A percentile compares a stretch with the other conserved stretches of the same genome.
These are phyloP conservation scores for Wickerhamiella australiensis DNA, from an alignment of 805 yeast genomes.

Conservation along the genomic window DNA sequence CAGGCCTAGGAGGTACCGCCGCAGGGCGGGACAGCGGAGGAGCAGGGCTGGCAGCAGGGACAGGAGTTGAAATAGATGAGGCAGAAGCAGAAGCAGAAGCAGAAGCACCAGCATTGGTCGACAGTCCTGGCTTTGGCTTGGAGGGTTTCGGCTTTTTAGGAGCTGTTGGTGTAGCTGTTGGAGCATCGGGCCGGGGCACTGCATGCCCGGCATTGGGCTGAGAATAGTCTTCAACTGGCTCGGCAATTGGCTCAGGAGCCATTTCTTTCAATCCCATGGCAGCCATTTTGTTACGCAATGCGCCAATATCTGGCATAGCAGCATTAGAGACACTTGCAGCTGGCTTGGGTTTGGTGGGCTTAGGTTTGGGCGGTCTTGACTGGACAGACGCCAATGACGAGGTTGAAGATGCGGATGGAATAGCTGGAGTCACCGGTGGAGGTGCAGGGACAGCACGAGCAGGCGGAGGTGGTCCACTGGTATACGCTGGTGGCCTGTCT, in stretches of 20 bases:
- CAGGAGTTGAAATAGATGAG: background rate
- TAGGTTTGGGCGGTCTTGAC: conserved; percentile 18
- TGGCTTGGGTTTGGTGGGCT: conserved; percentile 17
- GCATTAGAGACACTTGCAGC: background rate
- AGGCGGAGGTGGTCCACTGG: conserved; percentile 12
- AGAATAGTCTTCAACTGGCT: background rate
- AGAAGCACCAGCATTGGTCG: background rate
- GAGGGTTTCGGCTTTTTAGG: conserved; percentile 2
- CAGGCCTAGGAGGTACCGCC: conserved; percentile 10
- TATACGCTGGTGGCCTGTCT: conserved; percentile 13
- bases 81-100: conserved; percentile 2
- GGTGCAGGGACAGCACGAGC: conserved; percentile 17
- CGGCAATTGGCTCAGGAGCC: background rate
- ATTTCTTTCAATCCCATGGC: conserved; percentile 5
- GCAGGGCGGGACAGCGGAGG: background rate
- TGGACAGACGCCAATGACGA: background rate
- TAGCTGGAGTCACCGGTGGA: conserved; percentile 17
- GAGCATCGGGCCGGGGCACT: background rate
- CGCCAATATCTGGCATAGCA: conserved; percentile 5
- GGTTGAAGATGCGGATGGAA: background rate
- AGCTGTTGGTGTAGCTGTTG: background rate
- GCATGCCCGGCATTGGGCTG: background rate
- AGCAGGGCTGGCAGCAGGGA: too few species aligned
- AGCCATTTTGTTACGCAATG: conserved; percentile 5
- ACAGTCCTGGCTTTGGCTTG: background rate